Base-by-base conservation (phyloP, 192 early-diverging fungal genomes). In the Coemansia sp. region DNA sequence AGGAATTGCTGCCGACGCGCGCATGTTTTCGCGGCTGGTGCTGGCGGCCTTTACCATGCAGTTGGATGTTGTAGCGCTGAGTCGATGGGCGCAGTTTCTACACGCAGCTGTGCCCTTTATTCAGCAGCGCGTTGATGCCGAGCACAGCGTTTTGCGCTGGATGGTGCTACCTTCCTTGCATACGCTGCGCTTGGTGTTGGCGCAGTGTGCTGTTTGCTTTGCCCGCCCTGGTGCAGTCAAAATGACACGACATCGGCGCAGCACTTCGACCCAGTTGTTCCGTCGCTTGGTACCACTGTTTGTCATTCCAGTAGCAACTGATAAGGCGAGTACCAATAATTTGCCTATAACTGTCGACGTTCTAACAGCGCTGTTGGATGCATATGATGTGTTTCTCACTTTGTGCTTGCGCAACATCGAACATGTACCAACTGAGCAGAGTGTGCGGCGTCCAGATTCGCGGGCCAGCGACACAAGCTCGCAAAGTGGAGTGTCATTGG, bases 41-140 rank as follows among this genome's bases (percentile, higher is more conserved):
- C 65, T 80, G 11, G 65, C 72, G 0, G 77, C 72, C 10, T 63
- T 80, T 19, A 68, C 77, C 7, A 27, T 72, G 72, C 77, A 80
- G 57, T 31, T 71, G 19, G 58, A 66, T 19, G 43, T 63, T 19
- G 69, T 63, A 25, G 62, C 72, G 23, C 59, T 80, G 55, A 60
- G 66, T 55, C 67, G 57, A 9, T 80, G 77, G 77, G 72, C 64
- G 26, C 63, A 51, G 27, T 62, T 60, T 3, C 4, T 80, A n/a
- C 25, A 41, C 4, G 12, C 22, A n/a, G 51, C 51, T 17, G 17
- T 66, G 43, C 77, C 77, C 0, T 62, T 53, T 41, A 60, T 75
- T 11, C 77, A 75, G 39, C 38, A 65, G 11, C 61, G 62, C 19
- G 59, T 68, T 5, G 29, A 49, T 2, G 54, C 52, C 0, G 41